phyloP scores from a whole-genome alignment of 768 basidiomycete genomes.

The Austroboletus eburneus region DNA sequence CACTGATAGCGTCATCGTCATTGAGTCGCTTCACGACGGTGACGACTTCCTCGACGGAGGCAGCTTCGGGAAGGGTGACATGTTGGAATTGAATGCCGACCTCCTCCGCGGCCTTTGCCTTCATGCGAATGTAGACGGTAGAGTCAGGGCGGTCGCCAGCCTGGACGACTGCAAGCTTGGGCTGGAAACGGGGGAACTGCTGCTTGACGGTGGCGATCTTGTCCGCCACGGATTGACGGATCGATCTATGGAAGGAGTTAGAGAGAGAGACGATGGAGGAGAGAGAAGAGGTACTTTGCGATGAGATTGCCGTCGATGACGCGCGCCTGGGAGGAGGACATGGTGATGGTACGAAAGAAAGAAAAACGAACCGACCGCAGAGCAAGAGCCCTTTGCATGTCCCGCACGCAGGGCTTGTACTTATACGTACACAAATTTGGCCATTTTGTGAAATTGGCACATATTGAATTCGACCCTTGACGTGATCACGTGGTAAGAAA shows the following conservation, averaged over 20 bases:
- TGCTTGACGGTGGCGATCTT: conserved; percentile 62
- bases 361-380: conserved; percentile 4
- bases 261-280: conserved; percentile 11
- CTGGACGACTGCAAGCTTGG: conserved; percentile 89
- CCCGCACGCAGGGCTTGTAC: too few relatives aligned
- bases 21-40: conserved; percentile 78
- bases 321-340: conserved; percentile 42
- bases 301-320: conserved; percentile 82
- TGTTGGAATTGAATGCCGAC: conserved; percentile 88
- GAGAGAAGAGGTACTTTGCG: conserved; percentile 61
- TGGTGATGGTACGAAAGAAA: conserved; percentile 28
- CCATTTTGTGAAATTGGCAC: background rate
- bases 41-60: conserved; percentile 73
- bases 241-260: conserved; percentile 48
- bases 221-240: conserved; percentile 72
- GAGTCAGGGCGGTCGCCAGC: conserved; percentile 92
- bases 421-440: background rate
- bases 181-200: conserved; percentile 82
- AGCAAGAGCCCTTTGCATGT: conserved; percentile 4
- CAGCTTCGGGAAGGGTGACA: conserved; percentile 63
- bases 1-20: conserved; percentile 73
- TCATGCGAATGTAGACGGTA: conserved; percentile 93
- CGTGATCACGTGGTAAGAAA: conserved; percentile 20
- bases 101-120: conserved; percentile 91
- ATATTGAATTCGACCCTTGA: background rate